Evolutionary conservation across 2,329 filamentous ascomycete species (phyloP), one percentile per base, ranked within the genome.

Genomic region (Aaosphaeria pasadenensis): DNA sequence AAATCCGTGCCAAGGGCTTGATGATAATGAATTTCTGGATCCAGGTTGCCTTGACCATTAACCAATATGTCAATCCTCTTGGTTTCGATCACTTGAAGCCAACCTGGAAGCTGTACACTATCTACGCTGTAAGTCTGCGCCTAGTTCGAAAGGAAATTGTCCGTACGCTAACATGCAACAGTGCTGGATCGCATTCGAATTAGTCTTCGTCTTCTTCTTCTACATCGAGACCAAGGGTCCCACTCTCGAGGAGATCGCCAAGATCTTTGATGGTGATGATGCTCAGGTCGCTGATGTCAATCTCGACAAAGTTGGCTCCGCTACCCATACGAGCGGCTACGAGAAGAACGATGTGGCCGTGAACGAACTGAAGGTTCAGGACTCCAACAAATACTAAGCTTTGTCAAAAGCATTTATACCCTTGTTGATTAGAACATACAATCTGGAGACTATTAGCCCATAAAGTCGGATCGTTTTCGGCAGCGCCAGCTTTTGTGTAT

Each of bases 191-290:
- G 72, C 78, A 42, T 66, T 77, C 59, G 81, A 86, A 66, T 71
- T 85, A 41, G 52, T 80, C 42, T 84, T 86, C 56, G 82, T 86
- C 33, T 85, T 78, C 69, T 83, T 83, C 73, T 79, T 86, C 66
- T 86, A 84, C 64, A 78, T 86, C 47, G 86, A 89, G 72, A 89
- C 86, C 13, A 83, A 82, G 59, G 85, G 85, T 4, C 83, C 84
- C 0, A 88, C 85, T 2, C 81, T 89, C 1, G 86, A 88, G 64
- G 84, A 87, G 63, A 79, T 87, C 52, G 82, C 85, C 42, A 80
- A 81, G 59, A 86, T 88, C 64, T 88, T 89, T 58, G 85, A 88
- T 57, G 86, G 84, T 36, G 79, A 83, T 30, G 73, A 79, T 32
- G 81, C 80, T 17, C 76, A 68, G 50, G 64, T 70, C 36, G 58